Percentiles rank a stretch among this genome's conserved stretches.
These are phyloP conservation scores for Canariomyces notabilis DNA, from an alignment of 2,329 filamentous ascomycete species.

Conservation along the genomic window DNA sequence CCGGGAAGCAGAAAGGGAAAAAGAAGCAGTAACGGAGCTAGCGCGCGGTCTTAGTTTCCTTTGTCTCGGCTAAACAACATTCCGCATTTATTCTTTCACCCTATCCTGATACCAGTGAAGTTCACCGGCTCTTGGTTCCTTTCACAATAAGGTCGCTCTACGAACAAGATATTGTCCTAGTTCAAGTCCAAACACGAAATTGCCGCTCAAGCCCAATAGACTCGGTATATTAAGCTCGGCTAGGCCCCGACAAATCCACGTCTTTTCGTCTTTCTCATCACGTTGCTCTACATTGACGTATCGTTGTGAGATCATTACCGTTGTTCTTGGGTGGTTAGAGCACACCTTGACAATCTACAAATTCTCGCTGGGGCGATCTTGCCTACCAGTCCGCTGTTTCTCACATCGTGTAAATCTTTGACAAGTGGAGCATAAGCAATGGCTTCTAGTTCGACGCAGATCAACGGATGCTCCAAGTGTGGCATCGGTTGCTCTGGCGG, in stretches of 20 bases:
- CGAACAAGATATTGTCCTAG: no score
- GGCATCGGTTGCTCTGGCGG: no score
- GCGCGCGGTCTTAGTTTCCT: neutral
- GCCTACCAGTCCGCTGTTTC: no score
- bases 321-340: no score
- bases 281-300: no score
- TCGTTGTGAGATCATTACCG: no score
- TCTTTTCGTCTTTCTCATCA: neutral
- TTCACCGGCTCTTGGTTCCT: neutral
- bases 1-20: slow-evolving; percentile 12
- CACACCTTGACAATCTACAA: no score
- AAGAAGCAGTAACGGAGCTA: neutral
- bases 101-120: neutral
- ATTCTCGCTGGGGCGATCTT: no score
- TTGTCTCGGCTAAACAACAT: neutral
- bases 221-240: no score
- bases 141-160: neutral
- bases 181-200: no score
- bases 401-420: neutral
- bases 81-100: neutral
- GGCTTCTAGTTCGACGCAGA: neutral
- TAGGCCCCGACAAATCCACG: no score
- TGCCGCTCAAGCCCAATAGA: no score
- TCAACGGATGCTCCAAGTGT: neutral
- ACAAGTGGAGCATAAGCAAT: neutral